Evolutionary conservation across 2,329 filamentous ascomycete species (phyloP), one percentile per base, ranked within the genome.

Genomic region (Coniella vitis): DNA sequence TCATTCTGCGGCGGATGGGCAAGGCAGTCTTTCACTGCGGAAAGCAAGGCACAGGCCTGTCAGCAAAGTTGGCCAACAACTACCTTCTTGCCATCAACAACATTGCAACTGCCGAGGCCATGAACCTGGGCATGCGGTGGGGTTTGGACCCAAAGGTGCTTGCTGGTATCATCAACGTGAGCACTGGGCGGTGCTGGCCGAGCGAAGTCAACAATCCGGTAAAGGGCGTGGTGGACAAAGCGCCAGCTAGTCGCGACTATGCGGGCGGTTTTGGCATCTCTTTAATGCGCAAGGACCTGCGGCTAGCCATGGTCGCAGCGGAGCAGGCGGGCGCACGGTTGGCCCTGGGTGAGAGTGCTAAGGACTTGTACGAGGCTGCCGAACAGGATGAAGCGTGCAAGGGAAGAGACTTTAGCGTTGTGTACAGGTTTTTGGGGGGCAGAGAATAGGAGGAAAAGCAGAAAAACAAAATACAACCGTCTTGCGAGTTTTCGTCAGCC

Each of bases 201-300:
- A 93, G 85, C 60, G 90, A 96, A 69, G 74, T 95, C 54, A 98
- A 98, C 69, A 97, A 97, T 63, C 93, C 93, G 0, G 90, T 97
- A 3, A 83, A 83, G 10, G 90, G 90, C 13, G 90, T 96, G 0
- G 76, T 91, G 19, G 81, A 84, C 53, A 79, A 76, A 1, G 79
- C 88, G 2, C 90, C 91, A 0, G 86, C 90, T 0, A 79, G 75
- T 47, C 75, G 85, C 49, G 90, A 86, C 47, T 98, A 90, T 59
- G 67, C 71, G 16, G 87, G 87, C 39, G 87, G 87, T 0, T 93
- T 91, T 56, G 85, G 85, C 2, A 79, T 91, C 49, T 74, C 75
- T 35, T 67, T 93, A 56, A 91, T 93, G 87, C 81, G 79, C 63
- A 93, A 93, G 68, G 87, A 93, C 62, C 66, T 93, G 36, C 72